A percentile compares a stretch with the other conserved stretches of the same genome.
Conservation (phyloP, 1,284 basidiomycete genomes). For the Sporisorium scitamineum region DNA sequence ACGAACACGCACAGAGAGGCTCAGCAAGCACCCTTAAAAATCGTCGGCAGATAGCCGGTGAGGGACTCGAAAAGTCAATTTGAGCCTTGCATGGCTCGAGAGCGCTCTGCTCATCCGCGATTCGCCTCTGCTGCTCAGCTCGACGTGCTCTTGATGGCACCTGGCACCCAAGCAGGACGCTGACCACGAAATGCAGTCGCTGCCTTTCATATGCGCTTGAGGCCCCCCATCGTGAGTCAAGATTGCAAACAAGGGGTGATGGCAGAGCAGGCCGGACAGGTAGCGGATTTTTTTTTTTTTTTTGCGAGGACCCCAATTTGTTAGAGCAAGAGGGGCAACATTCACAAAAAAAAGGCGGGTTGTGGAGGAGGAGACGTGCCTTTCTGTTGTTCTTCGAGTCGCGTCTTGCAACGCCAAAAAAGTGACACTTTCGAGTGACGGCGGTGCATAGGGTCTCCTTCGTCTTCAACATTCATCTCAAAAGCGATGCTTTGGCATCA, state of each 20-base stretch:
- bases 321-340: background rate
- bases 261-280: background rate
- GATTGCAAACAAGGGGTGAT: background rate
- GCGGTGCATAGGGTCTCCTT: background rate
- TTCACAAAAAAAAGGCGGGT: background rate
- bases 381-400: constrained; percentile 11
- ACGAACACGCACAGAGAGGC: background rate
- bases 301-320: background rate
- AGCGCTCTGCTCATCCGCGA: background rate
- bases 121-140: background rate
- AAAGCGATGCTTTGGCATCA: constrained; percentile 5
- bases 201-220: background rate
- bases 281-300: too few species aligned
- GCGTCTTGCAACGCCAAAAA: constrained; percentile 6
- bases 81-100: constrained; percentile 4
- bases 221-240: background rate
- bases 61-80: background rate
- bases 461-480: background rate
- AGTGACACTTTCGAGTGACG: constrained; percentile 11
- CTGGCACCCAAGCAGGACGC: background rate
- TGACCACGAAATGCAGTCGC: background rate
- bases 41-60: constrained; percentile 2
- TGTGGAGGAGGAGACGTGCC: background rate
- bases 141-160: background rate
- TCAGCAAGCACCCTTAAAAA: constrained; percentile 2